Evolutionary conservation across 768 basidiomycete genomes (phyloP), one percentile per base, ranked within the genome.

Genomic region (Pleurotus salmoneostramineus): DNA sequence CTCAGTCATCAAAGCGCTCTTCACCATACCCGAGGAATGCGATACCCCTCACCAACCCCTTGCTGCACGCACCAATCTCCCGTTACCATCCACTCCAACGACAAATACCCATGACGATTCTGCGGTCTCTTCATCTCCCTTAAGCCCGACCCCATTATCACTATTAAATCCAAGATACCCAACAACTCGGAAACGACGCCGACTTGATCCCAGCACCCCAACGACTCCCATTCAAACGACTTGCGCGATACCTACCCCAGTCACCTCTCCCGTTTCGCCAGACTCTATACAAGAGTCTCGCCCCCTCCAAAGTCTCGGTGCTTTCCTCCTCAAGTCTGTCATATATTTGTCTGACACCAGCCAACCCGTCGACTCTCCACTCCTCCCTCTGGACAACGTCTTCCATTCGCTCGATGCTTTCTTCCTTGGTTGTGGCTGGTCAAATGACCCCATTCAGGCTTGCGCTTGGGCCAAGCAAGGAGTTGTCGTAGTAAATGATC

Each of bases 351-450:
- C 68, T 47, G 60, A 43, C 32, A 49, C 42, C 49, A 40, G 40
- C 17, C 54, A 46, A 27, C 35, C 69, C 63, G 63, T 8, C 61
- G 64, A 14, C 5, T n/a, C 44, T 27, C 34, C 50, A 35, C 7
- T 1, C 6, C 59, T 81, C 10, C 69, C 74, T 3, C 60, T 57
- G 1, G 70, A 67, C 15, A 68, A 72, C 43, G 67, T 68, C 11
- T 60, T 81, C 6, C 75, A 78, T 60, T 73, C 74, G 1, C 56
- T 84, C 7, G 74, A 79, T n/a, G 71, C 80, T 1, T 59, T 84
- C 6, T 61, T 83, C 2, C n/a, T 64, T 3, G 80, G 73, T 2
- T 83, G 83, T 62, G 81, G 77, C 11, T 80, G 78, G 79, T 58
- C 52, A 31, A 43, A 31, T 6, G 45, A 56, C 31, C 11, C 21